Evolutionary conservation across 2,329 filamentous ascomycete genomes (phyloP).

Genomic region (Verticillium nonalfalfae): DNA sequence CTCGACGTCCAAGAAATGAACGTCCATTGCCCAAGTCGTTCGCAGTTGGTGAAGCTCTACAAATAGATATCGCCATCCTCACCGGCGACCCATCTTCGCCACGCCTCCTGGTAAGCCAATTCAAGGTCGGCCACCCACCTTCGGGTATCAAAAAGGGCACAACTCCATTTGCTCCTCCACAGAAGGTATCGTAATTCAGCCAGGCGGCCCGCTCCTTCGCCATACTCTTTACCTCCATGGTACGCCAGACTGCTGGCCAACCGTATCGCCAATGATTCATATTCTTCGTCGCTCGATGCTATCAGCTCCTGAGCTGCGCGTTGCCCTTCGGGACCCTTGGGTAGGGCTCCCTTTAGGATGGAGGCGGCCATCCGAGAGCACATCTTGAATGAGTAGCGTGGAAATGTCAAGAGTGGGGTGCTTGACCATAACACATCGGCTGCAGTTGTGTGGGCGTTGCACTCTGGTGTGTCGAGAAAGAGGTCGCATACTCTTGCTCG

Average conservation of each 20-base stretch:
- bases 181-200: constrained; percentile 74
- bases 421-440: constrained; percentile 96
- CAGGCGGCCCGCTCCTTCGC: constrained; percentile 56
- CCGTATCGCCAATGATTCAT: constrained; percentile 69
- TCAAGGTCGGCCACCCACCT: constrained; percentile 91
- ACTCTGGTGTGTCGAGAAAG: constrained; percentile 95
- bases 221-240: constrained; percentile 22
- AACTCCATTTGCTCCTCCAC: constrained; percentile 78
- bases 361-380: constrained; percentile 97
- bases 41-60: constrained; percentile 14
- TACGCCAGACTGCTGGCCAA: constrained; percentile 63
- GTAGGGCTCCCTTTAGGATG: constrained; percentile 84
- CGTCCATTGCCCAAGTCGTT: not conserved
- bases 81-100: constrained; percentile 79
- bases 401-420: constrained; percentile 83
- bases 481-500: constrained; percentile 88
- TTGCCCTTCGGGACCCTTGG: constrained; percentile 60
- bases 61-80: constrained; percentile 93
- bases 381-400: constrained; percentile 96
- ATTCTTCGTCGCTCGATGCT: constrained; percentile 70
- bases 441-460: constrained; percentile 95
- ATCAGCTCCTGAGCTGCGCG: constrained; percentile 70
- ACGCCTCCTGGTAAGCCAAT: constrained; percentile 80
- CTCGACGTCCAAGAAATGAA: not conserved
- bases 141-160: constrained; percentile 82